phyloP scores from a whole-genome alignment of 495 filamentous ascomycete species.

The Hypoxylon subgilvum region DNA sequence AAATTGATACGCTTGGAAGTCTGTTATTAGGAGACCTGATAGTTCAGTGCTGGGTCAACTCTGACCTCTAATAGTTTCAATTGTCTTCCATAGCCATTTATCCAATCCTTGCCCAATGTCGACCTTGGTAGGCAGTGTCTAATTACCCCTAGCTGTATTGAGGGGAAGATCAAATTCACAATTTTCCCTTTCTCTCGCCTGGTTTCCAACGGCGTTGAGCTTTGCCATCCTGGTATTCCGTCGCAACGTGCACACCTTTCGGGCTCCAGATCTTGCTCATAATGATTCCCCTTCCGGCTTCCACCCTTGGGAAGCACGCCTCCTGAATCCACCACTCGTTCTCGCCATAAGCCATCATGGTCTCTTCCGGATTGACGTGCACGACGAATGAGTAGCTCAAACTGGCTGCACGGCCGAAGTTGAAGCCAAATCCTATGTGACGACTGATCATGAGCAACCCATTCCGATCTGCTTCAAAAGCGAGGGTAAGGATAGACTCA shows the following conservation, averaged over 20 bases:
- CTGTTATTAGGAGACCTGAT: background rate
- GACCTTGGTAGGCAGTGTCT: too few relatives aligned
- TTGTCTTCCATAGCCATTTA: too few relatives aligned
- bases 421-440: constrained; percentile 60
- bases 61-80: too few relatives aligned
- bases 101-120: too few relatives aligned
- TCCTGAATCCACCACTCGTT: constrained; percentile 74
- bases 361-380: constrained; percentile 56
- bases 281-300: constrained; percentile 63
- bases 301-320: constrained; percentile 61
- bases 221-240: constrained; percentile 68
- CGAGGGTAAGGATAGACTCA: constrained; percentile 67
- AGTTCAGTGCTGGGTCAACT: too few relatives aligned
- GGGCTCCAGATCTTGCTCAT: constrained; percentile 70
- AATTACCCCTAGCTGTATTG: constrained; percentile 13
- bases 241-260: constrained; percentile 65
- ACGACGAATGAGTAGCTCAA: constrained; percentile 68
- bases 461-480: constrained; percentile 73
- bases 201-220: constrained; percentile 28
- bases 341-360: constrained; percentile 46
- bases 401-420: constrained; percentile 61
- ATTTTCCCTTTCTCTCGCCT: constrained; percentile 23
- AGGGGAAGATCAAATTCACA: constrained; percentile 9
- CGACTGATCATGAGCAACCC: constrained; percentile 68
- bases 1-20: background rate